These are phyloP conservation scores for Tuber calosporum DNA, from an alignment of 495 filamentous ascomycete genomes.

Conservation along the genomic window DNA sequence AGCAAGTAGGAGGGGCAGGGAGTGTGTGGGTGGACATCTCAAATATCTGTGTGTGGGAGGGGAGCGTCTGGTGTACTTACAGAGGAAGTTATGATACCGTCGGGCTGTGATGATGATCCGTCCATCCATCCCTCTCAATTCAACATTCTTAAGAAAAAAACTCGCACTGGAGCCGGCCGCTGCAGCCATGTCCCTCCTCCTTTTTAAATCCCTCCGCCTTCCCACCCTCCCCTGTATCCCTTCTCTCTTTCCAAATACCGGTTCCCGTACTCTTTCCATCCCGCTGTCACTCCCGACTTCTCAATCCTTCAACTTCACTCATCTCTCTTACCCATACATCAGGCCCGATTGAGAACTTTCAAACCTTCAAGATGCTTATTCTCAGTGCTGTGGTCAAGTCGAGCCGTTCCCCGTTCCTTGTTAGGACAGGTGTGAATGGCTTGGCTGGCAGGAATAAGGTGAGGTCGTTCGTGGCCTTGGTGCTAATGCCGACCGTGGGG, in stretches of 20 bases:
- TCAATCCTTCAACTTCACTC: neutral
- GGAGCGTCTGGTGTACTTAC: neutral
- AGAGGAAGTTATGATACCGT: neutral
- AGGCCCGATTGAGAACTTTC: neutral
- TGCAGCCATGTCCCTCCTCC: neutral
- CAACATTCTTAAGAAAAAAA: neutral
- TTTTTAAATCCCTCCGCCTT: neutral
- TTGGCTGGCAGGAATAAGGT: neutral
- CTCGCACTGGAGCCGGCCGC: neutral
- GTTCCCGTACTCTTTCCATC: neutral
- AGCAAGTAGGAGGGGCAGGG: no score
- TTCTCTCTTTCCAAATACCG: neutral
- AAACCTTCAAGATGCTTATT: neutral
- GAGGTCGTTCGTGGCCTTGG: neutral
- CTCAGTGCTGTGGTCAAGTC: neutral
- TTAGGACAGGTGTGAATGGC: neutral
- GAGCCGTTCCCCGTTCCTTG: neutral
- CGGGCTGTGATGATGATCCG: neutral
- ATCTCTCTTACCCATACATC: neutral
- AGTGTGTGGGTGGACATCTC: neutral
- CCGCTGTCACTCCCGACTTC: neutral
- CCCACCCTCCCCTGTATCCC: neutral
- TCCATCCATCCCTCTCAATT: neutral
- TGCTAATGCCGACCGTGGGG: neutral
- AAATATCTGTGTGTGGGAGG: neutral